phyloP scores from a whole-genome alignment of 1,284 basidiomycete species.

The Marasmius oreades region DNA sequence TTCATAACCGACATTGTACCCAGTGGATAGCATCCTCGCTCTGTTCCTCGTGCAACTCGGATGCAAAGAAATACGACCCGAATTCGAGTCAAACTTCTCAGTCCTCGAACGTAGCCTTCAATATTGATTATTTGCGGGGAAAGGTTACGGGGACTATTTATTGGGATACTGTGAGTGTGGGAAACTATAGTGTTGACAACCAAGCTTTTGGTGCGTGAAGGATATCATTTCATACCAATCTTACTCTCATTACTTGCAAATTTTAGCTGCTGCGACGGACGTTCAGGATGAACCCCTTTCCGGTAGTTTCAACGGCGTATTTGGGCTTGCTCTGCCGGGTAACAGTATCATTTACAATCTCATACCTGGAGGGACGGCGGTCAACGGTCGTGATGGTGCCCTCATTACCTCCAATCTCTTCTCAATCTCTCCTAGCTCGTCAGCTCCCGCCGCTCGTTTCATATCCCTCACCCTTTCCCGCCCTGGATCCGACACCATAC shows the following conservation, averaged over 20 bases:
- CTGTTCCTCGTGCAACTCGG: constrained; percentile 44
- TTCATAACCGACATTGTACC: constrained; percentile 7
- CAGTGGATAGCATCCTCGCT: constrained; percentile 64
- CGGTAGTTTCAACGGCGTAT: constrained; percentile 53
- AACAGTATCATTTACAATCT: constrained; percentile 55
- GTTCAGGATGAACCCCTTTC: constrained; percentile 55
- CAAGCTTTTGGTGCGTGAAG: constrained; percentile 57
- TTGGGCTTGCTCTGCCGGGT: constrained; percentile 69
- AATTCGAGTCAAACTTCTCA: constrained; percentile 28
- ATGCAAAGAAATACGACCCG: constrained; percentile 50
- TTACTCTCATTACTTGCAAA: neutral
- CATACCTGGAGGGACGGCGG: constrained; percentile 44
- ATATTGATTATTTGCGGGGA: constrained; percentile 58
- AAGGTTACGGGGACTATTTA: constrained; percentile 54
- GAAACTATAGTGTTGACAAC: constrained; percentile 52
- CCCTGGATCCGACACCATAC: constrained; percentile 52
- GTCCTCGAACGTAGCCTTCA: constrained; percentile 32
- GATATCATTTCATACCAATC: neutral
- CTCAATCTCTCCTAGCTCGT: constrained; percentile 47
- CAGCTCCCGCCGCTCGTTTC: constrained; percentile 57
- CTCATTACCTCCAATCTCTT: constrained; percentile 63
- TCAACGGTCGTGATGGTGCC: constrained; percentile 58
- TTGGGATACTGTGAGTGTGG: constrained; percentile 60
- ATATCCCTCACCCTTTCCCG: constrained; percentile 64
- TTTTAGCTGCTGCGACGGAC: constrained; percentile 47